These are phyloP conservation scores for Suhomyces faveliae DNA, from an alignment of 805 yeast genomes.

Conservation along the genomic window DNA sequence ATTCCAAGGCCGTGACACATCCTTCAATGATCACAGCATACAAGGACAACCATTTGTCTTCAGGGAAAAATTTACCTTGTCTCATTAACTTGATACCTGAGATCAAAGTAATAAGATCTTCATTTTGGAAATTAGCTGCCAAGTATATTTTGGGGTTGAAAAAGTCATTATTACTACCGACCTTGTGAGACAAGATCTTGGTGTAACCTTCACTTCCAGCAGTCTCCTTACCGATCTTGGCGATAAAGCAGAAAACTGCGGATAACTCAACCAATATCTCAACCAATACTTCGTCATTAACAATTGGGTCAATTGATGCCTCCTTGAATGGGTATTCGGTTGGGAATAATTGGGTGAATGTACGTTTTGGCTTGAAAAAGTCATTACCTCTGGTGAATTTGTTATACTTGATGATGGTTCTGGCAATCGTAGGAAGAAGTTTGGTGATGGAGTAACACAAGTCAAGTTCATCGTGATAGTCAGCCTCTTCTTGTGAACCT, in stretches of 20 bases:
- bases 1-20: constrained; percentile 51
- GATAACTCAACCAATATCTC: constrained; percentile 72
- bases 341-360: constrained; percentile 71
- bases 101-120: constrained; percentile 42
- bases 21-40: constrained; percentile 58
- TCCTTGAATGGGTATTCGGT: constrained; percentile 61
- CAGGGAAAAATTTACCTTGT: constrained; percentile 61
- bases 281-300: constrained; percentile 64
- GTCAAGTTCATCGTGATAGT: constrained; percentile 24
- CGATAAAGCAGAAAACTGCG: constrained; percentile 55
- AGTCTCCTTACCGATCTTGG: constrained; percentile 47
- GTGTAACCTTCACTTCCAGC: constrained; percentile 44
- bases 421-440: constrained; percentile 53
- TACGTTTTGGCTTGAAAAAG: constrained; percentile 56
- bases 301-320: constrained; percentile 68
- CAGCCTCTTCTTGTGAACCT: constrained; percentile 16
- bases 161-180: constrained; percentile 27
- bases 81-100: constrained; percentile 51
- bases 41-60: constrained; percentile 70
- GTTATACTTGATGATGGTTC: constrained; percentile 52
- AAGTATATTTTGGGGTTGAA: constrained; percentile 44
- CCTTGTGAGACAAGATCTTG: constrained; percentile 34
- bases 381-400: constrained; percentile 47
- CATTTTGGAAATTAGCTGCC: constrained; percentile 42
- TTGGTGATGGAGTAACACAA: constrained; percentile 50